Conservation (phyloP, 345 rosid genomes). For the Citrus sinensis region DVS_A1.0 CM039163.1:17341001-17341500, state of each 20-base stretch:
- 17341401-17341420: constrained; percentile 60
- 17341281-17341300: constrained; percentile 56
- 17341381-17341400: constrained; percentile 71
- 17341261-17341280: constrained; percentile 42
- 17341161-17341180: constrained; percentile 21
- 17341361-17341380: constrained; percentile 62
- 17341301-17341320: constrained; percentile 37
- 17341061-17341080: no score
- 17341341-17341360: constrained; percentile 45
- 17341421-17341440: constrained; percentile 68
- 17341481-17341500: constrained; percentile 87
- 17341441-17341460: constrained; percentile 52
- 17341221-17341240: constrained; percentile 16
- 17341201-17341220: constrained; percentile 3
- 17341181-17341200: constrained; percentile 12
- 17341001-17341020: neutral
- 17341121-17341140: constrained; percentile 32
- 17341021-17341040: neutral
- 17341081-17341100: no score
- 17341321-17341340: constrained; percentile 20
- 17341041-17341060: no score
- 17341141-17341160: constrained; percentile 36
- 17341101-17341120: no score
- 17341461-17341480: constrained; percentile 89
- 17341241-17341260: constrained; percentile 44